phyloP scores from a whole-genome alignment of 2,329 filamentous ascomycete genomes.

The Neoscytalidium dimidiatum region DNA sequence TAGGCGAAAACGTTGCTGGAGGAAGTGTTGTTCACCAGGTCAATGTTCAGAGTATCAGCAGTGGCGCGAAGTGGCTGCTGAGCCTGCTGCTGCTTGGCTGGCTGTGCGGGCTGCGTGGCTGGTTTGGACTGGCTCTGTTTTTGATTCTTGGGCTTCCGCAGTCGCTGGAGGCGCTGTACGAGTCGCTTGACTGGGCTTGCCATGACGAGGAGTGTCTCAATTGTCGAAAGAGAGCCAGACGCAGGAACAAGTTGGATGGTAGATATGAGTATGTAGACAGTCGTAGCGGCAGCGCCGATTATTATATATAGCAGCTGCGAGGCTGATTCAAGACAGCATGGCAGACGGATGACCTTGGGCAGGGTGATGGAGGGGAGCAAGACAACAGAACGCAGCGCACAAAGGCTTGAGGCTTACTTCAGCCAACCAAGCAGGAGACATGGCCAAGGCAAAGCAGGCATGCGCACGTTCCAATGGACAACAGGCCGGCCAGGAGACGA shows the following conservation, averaged over 20 bases:
- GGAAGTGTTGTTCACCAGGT: constrained; percentile 65
- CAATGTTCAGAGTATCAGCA: constrained; percentile 56
- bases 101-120: background rate
- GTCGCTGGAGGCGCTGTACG: constrained; percentile 9
- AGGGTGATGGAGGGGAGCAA: background rate
- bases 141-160: constrained; percentile 4
- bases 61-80: background rate
- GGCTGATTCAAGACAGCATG: constrained; percentile 3
- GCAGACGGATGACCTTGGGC: background rate
- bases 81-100: background rate
- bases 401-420: too few species aligned
- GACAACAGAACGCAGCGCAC: background rate
- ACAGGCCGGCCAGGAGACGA: background rate
- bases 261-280: background rate
- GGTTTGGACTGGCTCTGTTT: background rate
- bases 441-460: background rate
- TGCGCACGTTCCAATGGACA: constrained; percentile 7
- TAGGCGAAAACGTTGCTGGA: constrained; percentile 66
- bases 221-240: background rate
- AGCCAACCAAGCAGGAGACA: background rate
- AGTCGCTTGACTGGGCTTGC: constrained; percentile 4
- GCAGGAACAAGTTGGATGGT: background rate
- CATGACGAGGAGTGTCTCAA: background rate
- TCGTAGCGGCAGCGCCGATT: background rate
- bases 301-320: background rate